Percentiles rank a stretch among this genome's conserved stretches.
Conservation (phyloP, 768 basidiomycete genomes). For the Strobilomyces confusus region DNA sequence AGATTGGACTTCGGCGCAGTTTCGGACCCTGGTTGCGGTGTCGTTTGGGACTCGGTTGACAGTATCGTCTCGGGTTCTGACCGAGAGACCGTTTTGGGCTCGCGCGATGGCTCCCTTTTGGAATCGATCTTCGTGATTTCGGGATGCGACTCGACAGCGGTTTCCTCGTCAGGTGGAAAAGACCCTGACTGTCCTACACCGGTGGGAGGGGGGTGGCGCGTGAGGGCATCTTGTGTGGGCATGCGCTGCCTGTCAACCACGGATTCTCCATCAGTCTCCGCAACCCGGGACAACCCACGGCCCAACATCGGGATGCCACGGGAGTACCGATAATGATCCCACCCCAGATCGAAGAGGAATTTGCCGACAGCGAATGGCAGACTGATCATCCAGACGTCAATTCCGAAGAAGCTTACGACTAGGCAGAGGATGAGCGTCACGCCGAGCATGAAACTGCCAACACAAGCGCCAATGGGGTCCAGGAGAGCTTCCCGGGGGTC, state of each 20-base stretch:
- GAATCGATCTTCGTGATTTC: not conserved
- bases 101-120: no score
- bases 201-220: not conserved
- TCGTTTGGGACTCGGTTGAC: no score
- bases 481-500: conserved; percentile 59
- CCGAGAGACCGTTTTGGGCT: not conserved
- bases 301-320: conserved; percentile 22
- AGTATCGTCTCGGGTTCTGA: no score
- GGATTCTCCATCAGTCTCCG: not conserved
- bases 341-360: conserved; percentile 59
- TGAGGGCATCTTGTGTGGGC: not conserved
- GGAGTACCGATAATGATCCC: conserved; percentile 50
- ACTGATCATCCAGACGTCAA: conserved; percentile 85
- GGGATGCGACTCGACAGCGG: not conserved
- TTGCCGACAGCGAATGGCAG: conserved; percentile 77
- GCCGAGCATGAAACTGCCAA: conserved; percentile 66
- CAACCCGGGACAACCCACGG: not conserved
- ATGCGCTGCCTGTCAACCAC: not conserved
- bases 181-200: not conserved
- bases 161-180: not conserved
- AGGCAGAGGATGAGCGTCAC: conserved; percentile 68
- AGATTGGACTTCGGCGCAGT: not conserved
- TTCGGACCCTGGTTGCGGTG: no score
- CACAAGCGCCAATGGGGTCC: conserved; percentile 72
- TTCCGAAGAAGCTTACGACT: conserved; percentile 66